Evolutionary conservation across 176 grass and related monocot genomes (phyloP).

Genomic region (Carex pumila): DNA sequence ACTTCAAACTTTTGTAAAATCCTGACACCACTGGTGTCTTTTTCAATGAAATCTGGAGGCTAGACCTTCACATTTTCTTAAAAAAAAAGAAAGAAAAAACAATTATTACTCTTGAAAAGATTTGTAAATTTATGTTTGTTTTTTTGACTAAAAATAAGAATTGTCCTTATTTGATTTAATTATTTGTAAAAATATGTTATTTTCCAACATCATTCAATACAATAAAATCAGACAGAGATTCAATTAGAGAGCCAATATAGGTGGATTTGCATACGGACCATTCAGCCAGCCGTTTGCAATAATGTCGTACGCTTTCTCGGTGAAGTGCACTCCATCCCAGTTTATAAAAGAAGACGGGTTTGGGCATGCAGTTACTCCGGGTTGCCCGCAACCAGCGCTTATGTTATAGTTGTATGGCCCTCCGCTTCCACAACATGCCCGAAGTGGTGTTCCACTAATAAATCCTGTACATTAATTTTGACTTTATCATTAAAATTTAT

Average conservation of each 20-base stretch:
- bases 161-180: too few relatives aligned
- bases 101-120: too few relatives aligned
- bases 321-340: conserved; percentile 54
- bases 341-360: conserved; percentile 17
- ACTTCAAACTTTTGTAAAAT: too few relatives aligned
- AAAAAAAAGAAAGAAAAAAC: too few relatives aligned
- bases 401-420: conserved; percentile 24
- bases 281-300: conserved; percentile 33
- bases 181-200: not conserved
- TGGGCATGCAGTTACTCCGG: conserved; percentile 14
- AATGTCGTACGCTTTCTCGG: conserved; percentile 15
- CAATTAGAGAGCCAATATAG: not conserved
- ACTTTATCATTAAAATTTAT: too few relatives aligned
- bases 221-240: not conserved
- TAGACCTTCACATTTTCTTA: too few relatives aligned
- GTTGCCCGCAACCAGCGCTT: conserved; percentile 11
- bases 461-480: not conserved
- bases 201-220: not conserved
- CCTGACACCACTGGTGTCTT: too few relatives aligned
- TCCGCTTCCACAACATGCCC: conserved; percentile 14
- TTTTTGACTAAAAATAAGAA: too few relatives aligned
- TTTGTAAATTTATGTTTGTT: too few relatives aligned
- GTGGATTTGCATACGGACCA: conserved; percentile 11
- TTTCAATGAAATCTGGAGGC: too few relatives aligned
- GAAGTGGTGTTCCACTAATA: not conserved